Base-by-base conservation (phyloP, 352 stramenopile genomes). In the Phytophthora pinifolia region DNA sequence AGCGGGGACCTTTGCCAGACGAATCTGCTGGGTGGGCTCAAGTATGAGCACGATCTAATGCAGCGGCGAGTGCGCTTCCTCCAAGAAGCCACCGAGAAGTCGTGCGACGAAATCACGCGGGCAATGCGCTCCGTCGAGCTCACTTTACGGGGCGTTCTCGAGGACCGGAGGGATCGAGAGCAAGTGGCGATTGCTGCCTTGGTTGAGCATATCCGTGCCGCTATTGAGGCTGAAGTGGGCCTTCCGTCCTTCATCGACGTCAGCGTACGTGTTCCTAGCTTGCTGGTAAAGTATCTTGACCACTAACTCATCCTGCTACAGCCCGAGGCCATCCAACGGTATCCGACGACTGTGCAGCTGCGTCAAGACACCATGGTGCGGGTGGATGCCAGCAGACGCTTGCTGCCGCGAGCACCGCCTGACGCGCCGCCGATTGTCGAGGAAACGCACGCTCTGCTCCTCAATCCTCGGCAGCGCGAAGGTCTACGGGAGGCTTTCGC, bases 1-100 rank as follows among this genome's bases (percentile, higher is more conserved):
- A 25, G n/a, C 15, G 20, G 25, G 34, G 74, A 82, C 43, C 38
- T 72, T 13, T 64, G 67, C 32, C 71, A 62, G 42, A 53, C 54
- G 9, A 93, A 93, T 25, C 61, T 87, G 36, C 35, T 79, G 17
- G 76, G 74, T 32, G 79, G 75, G 25, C 63, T 89, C 45, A 64
- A 58, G 25, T 90, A 86, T 52, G 80, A 94, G 43, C 71, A 85
- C 35, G 66, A 72, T 6, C 46, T 83, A 7, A 73, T 90, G 35
- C 46, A 71, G 44, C 59, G 64, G 2, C 77, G 81, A 4, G 67
- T 94, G 10, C 46, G 55, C 2, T 84, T 66, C 30, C 64, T 94
- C 13, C 70, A 77, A 31, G 65, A 81, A 15, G 56, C 59, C 4
- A 59, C 68, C 1, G 54, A 83, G n/a, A 67, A 50, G 6, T 62